phyloP scores from a whole-genome alignment of 1,284 basidiomycete genomes.

The Anthracocystis panici-leucophaei region DNA sequence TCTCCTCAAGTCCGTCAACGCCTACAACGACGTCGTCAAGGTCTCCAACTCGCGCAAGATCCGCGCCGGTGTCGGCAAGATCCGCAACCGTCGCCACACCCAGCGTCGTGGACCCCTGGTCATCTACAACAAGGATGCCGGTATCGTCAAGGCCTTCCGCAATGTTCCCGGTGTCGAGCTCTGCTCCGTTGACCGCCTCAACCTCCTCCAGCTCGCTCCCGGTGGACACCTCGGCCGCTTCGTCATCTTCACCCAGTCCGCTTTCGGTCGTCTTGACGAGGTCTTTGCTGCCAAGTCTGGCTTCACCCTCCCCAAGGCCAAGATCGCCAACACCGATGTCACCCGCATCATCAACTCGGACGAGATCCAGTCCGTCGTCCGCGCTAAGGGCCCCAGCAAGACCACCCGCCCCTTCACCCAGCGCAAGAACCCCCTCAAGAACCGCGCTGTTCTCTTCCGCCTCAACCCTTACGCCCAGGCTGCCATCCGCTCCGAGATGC shows the following conservation, averaged over 20 bases:
- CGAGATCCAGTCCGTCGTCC: constrained; percentile 79
- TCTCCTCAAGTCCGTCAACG: constrained; percentile 83
- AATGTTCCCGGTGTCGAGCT: constrained; percentile 99
- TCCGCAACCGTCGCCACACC: constrained; percentile 95
- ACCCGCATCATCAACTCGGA: constrained; percentile 92
- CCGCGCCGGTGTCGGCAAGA: constrained; percentile 96
- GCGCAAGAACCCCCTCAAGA: constrained; percentile 95
- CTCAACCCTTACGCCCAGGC: constrained; percentile 96
- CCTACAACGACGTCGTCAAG: constrained; percentile 95
- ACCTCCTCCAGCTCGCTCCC: constrained; percentile 98
- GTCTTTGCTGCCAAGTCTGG: constrained; percentile 94
- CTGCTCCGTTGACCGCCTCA: constrained; percentile 92
- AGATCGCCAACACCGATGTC: constrained; percentile 96
- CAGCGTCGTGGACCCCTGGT: constrained; percentile 97
- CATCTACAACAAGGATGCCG: constrained; percentile 97
- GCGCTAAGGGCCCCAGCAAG: constrained; percentile 82
- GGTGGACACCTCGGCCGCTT: constrained; percentile 99
- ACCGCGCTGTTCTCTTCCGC: constrained; percentile 96
- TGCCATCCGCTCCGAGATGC: constrained; percentile 65
- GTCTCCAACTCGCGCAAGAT: constrained; percentile 97
- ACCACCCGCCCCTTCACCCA: constrained; percentile 97
- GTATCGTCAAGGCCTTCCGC: constrained; percentile 97
- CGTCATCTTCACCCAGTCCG: constrained; percentile 98
- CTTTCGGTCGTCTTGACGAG: constrained; percentile 91
- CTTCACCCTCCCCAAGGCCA: constrained; percentile 73